Base-by-base conservation (phyloP, 1,284 basidiomycete genomes). In the Leccinum ponderosum region DNA sequence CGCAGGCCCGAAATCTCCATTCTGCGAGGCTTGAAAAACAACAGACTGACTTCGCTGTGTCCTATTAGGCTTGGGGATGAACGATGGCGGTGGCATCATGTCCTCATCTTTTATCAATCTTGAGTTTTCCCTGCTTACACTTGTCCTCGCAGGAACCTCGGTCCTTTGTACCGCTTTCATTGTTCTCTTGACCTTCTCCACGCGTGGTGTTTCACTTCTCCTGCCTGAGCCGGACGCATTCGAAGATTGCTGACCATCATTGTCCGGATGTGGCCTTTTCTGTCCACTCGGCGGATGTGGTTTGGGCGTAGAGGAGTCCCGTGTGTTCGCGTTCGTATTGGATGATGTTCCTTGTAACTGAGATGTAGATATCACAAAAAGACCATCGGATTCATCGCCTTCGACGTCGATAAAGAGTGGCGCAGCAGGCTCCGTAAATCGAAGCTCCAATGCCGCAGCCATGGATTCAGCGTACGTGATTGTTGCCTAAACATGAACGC, bases 351-450 rank as follows among this genome's bases (percentile, higher is more conserved):
- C 82, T 47, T 81, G 80, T 20, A 84, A 78, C 57, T 86, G 83
- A 68, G 83, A 90, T 9, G 90, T 90, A 9, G 89, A 88, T 63
- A 93, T 87, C 33, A 91, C 87, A 68, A 90, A 92, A 42, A 91
- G 78, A 47, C 80, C 79, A 37, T 88, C 84, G 3, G 78, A 79
- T 57, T 80, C 78, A 66, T 91, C 89, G 17, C 83, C 81, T 66
- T 88, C 87, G 51, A 90, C 78, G 59, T 88, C 85, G 62, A 93
- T 87, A 66, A 85, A 89, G n/a, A 93, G 77, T 9, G 91, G 90
- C 7, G 83, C 81, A 11, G 83, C 78, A 5, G 90, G 83, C 59
- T 89, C 83, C 0, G 90, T 92, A 73, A 94, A 92, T 7, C 85
- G 84, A 53, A 94, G 77, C 54, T 89, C 85, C 29, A 93, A 77